Conservation (phyloP, 257 asterid genomes). For the Gardenia jasminoides region DNA sequence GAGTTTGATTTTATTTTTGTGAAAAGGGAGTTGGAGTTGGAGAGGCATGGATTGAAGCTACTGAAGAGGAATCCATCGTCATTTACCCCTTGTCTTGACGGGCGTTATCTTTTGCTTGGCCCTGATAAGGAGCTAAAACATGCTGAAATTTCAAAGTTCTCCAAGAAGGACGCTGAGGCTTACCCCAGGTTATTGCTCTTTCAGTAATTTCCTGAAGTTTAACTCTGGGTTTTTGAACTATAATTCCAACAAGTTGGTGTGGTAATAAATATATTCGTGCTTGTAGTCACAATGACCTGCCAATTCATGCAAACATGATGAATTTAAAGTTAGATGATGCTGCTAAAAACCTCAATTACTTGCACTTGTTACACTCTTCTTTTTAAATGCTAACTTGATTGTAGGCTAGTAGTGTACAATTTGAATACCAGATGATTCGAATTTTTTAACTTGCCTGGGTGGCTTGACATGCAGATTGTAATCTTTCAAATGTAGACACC, state of each 20-base stretch:
- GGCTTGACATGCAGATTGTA: neutral
- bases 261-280: too few species aligned
- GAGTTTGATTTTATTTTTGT: neutral
- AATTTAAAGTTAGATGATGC: too few species aligned
- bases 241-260: too few species aligned
- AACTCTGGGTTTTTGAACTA: neutral
- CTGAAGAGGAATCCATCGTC: constrained; percentile 85
- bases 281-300: too few species aligned
- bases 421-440: too few species aligned
- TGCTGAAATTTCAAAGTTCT: constrained; percentile 88
- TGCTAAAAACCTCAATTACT: too few species aligned
- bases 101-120: constrained; percentile 89
- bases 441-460: neutral
- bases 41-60: constrained; percentile 80
- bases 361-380: too few species aligned
- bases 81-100: constrained; percentile 89
- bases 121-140: constrained; percentile 61
- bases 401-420: too few species aligned
- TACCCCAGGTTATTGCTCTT: constrained; percentile 51
- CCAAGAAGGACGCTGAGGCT: constrained; percentile 76
- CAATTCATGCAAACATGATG: too few species aligned
- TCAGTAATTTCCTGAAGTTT: neutral
- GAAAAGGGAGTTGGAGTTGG: constrained; percentile 82
- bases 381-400: too few species aligned
- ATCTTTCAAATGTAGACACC: neutral